Evolutionary conservation across 2,329 filamentous ascomycete species (phyloP).

Genomic region (Fusarium oxysporum): DNA sequence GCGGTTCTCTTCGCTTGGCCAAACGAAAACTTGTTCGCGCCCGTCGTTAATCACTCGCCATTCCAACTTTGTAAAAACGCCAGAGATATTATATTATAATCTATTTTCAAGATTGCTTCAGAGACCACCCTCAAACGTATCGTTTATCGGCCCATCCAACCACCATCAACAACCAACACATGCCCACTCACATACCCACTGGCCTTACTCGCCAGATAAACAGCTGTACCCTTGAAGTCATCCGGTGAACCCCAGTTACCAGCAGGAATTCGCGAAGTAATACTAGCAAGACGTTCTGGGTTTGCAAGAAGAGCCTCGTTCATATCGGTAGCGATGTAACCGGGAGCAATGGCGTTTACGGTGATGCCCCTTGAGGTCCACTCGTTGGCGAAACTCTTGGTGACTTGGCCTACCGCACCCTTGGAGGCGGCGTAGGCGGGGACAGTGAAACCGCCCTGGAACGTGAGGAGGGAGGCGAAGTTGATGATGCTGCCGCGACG

Average conservation of each 20-base stretch:
- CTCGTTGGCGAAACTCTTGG: conserved; percentile 87
- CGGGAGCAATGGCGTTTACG: conserved; percentile 90
- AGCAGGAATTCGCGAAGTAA: conserved; percentile 83
- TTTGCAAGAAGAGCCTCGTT: conserved; percentile 85
- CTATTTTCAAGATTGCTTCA: conserved; percentile 3
- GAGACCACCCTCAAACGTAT: not conserved
- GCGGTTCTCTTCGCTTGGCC: conserved; percentile 35
- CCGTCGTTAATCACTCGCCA: conserved; percentile 18
- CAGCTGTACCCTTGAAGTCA: conserved; percentile 86
- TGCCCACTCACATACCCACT: conserved; percentile 87
- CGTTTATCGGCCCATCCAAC: conserved; percentile 85
- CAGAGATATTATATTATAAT: conserved; percentile 7
- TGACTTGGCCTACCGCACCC: conserved; percentile 85
- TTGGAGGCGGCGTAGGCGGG: conserved; percentile 90
- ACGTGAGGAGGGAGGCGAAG: conserved; percentile 81
- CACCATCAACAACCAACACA: conserved; percentile 85
- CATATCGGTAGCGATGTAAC: conserved; percentile 96
- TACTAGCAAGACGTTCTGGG: conserved; percentile 74
- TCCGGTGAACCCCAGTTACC: conserved; percentile 86
- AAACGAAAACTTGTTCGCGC: conserved; percentile 43
- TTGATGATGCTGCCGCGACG: conserved; percentile 83
- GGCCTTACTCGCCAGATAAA: conserved; percentile 81
- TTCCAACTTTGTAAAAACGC: not conserved
- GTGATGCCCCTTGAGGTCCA: conserved; percentile 84
- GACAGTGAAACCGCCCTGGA: conserved; percentile 89